Percentiles rank a stretch among this genome's conserved stretches.
Conservation (phyloP, 495 filamentous ascomycete genomes). For the Thermochaetoides thermophila region DNA sequence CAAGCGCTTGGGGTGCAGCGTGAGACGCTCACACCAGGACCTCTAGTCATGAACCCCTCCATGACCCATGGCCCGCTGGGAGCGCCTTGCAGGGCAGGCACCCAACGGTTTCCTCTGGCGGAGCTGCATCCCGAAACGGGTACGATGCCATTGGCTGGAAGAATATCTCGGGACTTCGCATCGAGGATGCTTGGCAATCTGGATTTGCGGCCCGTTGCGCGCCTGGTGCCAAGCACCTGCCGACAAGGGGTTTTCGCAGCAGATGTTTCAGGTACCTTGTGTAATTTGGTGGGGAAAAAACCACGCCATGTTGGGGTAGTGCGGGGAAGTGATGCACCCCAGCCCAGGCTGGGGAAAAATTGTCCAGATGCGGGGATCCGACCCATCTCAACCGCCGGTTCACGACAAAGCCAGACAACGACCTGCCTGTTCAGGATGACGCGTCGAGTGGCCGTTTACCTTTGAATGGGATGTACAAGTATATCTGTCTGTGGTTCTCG, state of each 20-base stretch:
- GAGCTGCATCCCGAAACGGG: slow-evolving; percentile 4
- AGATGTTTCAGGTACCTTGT: slow-evolving; percentile 5
- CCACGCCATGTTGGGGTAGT: slow-evolving; percentile 1
- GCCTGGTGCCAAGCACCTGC: slow-evolving; percentile 8
- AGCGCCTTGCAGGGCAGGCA: slow-evolving; percentile 1
- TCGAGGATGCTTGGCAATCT: slow-evolving; percentile 15
- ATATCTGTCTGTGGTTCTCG: too few species aligned
- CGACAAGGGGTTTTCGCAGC: slow-evolving; percentile 4
- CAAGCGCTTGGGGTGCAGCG: too few species aligned
- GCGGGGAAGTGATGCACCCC: slow-evolving; percentile 8
- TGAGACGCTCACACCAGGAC: too few species aligned
- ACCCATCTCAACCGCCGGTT: slow-evolving; percentile 6
- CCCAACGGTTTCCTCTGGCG: slow-evolving; percentile 11
- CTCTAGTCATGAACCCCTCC: too few species aligned
- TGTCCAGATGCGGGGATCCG: slow-evolving; percentile 2
- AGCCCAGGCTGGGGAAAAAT: slow-evolving; percentile 1
- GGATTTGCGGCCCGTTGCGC: slow-evolving; percentile 20
- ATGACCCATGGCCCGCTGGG: too few species aligned
- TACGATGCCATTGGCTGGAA: slow-evolving; percentile 11
- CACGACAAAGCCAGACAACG: slow-evolving; percentile 2
- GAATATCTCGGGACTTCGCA: slow-evolving; percentile 11
- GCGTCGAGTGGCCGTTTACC: neutral
- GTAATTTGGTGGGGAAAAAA: neutral
- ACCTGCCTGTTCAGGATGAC: slow-evolving; percentile 11
- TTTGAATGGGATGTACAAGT: too few species aligned